phyloP scores from a whole-genome alignment of 2,329 filamentous ascomycete species.

The Clonostachys chloroleuca region DNA sequence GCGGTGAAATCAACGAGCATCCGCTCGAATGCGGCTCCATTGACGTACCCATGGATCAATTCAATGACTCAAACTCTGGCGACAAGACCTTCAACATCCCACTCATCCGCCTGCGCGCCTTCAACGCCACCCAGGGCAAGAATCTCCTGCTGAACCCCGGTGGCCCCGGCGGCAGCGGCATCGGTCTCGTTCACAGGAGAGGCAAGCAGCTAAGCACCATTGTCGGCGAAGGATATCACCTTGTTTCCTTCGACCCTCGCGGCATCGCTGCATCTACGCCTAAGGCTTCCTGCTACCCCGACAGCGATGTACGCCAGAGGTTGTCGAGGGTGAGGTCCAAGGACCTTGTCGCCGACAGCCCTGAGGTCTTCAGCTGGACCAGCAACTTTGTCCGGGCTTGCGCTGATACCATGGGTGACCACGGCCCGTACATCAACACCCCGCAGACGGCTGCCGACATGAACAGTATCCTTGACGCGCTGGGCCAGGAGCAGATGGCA shows the following conservation, averaged over 20 bases:
- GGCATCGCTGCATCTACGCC: slow-evolving; percentile 27
- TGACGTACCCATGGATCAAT: slow-evolving; percentile 41
- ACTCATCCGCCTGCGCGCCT: slow-evolving; percentile 35
- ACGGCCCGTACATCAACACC: slow-evolving; percentile 40
- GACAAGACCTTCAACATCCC: slow-evolving; percentile 36
- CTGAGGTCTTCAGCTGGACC: slow-evolving; percentile 32
- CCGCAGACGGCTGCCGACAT: slow-evolving; percentile 46
- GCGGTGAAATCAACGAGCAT: slow-evolving; percentile 27
- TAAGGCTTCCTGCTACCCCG: slow-evolving; percentile 31
- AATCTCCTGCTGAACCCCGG: slow-evolving; percentile 42
- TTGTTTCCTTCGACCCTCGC: slow-evolving; percentile 42
- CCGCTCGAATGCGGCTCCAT: slow-evolving; percentile 36
- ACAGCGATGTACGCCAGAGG: slow-evolving; percentile 17
- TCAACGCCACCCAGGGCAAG: slow-evolving; percentile 24
- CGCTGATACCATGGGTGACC: slow-evolving; percentile 35
- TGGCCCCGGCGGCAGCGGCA: slow-evolving; percentile 39
- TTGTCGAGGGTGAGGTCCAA: not conserved
- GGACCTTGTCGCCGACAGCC: slow-evolving; percentile 18
- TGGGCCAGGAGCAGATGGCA: slow-evolving; percentile 48
- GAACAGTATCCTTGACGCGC: slow-evolving; percentile 57
- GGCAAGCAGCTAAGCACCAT: slow-evolving; percentile 26
- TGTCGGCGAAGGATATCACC: slow-evolving; percentile 36
- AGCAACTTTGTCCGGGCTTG: slow-evolving; percentile 5
- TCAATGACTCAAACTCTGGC: slow-evolving; percentile 19
- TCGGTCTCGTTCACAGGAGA: slow-evolving; percentile 23